These are phyloP conservation scores for Aureobasidium vineae DNA, from an alignment of 2,329 filamentous ascomycete genomes.

Conservation along the genomic window DNA sequence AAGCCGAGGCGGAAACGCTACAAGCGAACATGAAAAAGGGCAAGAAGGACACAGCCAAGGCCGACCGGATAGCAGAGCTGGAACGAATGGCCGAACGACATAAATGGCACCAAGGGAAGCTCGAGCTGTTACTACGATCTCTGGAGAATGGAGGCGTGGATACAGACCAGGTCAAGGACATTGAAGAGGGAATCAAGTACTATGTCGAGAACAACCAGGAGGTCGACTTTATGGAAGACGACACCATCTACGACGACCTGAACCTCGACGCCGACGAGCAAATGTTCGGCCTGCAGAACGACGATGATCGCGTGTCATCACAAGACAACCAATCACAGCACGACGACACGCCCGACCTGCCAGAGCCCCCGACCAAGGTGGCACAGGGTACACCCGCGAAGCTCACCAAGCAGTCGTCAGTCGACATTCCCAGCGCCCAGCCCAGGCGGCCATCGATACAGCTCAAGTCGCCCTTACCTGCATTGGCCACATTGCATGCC, in stretches of 20 bases:
- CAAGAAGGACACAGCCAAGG: constrained; percentile 80
- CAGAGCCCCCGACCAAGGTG: not conserved
- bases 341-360: constrained; percentile 69
- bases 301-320: constrained; percentile 87
- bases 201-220: constrained; percentile 90
- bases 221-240: constrained; percentile 89
- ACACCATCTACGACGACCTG: constrained; percentile 91
- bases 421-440: constrained; percentile 57
- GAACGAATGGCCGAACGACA: constrained; percentile 82
- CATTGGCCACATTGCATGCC: constrained; percentile 83
- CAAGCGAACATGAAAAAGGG: constrained; percentile 92
- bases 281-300: constrained; percentile 73
- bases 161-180: constrained; percentile 76
- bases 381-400: constrained; percentile 38
- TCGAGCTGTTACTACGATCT: constrained; percentile 85
- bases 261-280: constrained; percentile 91
- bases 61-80: constrained; percentile 83
- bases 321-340: constrained; percentile 92
- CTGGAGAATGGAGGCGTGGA: constrained; percentile 93
- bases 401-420: constrained; percentile 56
- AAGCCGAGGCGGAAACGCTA: constrained; percentile 84
- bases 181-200: constrained; percentile 91
- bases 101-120: constrained; percentile 92
- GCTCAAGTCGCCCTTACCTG: constrained; percentile 90
- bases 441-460: constrained; percentile 78